Percentiles rank a stretch among this genome's conserved stretches.
These are phyloP conservation scores for Starmerella gropengiesseri DNA, from an alignment of 805 yeast species.

Conservation along the genomic window DNA sequence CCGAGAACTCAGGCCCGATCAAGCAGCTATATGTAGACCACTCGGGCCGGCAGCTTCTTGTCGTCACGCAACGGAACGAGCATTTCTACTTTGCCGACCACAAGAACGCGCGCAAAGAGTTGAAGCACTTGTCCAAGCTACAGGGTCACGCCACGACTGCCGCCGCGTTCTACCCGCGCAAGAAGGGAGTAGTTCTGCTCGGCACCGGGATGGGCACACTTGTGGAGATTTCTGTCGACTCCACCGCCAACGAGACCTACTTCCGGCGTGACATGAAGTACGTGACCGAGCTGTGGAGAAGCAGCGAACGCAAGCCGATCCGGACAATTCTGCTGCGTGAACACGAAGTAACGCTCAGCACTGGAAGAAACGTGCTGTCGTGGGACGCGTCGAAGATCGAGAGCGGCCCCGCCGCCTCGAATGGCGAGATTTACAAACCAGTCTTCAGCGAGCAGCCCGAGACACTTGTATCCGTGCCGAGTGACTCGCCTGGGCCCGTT, in stretches of 20 bases:
- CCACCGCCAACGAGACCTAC: constrained; percentile 33
- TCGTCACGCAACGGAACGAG: constrained; percentile 38
- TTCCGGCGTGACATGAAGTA: constrained; percentile 35
- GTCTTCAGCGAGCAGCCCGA: not conserved
- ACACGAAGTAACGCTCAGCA: constrained; percentile 28
- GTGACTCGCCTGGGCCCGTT: not conserved
- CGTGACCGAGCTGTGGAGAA: constrained; percentile 36
- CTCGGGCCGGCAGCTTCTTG: constrained; percentile 42
- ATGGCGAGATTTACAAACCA: not conserved
- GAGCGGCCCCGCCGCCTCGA: not conserved
- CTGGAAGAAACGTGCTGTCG: constrained; percentile 22
- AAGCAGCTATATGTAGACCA: constrained; percentile 39
- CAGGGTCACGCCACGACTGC: constrained; percentile 37
- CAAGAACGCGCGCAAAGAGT: constrained; percentile 34
- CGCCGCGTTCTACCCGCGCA: constrained; percentile 35
- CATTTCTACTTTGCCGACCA: constrained; percentile 35
- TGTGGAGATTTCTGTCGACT: constrained; percentile 39
- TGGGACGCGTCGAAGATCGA: constrained; percentile 1
- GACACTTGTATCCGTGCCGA: not conserved
- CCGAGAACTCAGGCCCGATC: constrained; percentile 27
- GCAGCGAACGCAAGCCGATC: constrained; percentile 24
- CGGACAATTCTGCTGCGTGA: constrained; percentile 29
- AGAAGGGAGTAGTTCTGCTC: constrained; percentile 39
- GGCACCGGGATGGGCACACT: constrained; percentile 42
- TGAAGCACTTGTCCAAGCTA: constrained; percentile 38